A percentile compares a stretch with the other conserved stretches of the same genome.
Evolutionary conservation across 2,329 filamentous ascomycete species (phyloP).

Genomic region (Aspergillus bombycis): DNA sequence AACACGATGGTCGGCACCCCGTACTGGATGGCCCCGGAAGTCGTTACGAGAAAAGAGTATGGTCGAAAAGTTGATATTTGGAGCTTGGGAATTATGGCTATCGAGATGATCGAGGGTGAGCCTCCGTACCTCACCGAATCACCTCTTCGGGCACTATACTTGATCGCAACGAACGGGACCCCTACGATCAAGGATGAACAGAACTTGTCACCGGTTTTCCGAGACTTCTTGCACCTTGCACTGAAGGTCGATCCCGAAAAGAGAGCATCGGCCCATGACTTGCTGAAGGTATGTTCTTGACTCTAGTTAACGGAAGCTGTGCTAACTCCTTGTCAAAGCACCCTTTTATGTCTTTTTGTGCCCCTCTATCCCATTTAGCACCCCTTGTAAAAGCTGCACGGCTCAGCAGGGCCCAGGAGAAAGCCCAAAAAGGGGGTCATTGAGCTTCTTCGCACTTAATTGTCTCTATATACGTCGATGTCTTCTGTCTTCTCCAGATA

Average conservation of each 20-base stretch:
- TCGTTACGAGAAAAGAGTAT: conserved; percentile 96
- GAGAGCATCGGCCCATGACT: conserved; percentile 89
- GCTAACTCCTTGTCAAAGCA: conserved; percentile 57
- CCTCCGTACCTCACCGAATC: conserved; percentile 96
- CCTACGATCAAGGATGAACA: conserved; percentile 93
- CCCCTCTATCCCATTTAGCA: conserved; percentile 75
- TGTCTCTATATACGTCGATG: conserved; percentile 30
- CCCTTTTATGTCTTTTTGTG: conserved; percentile 77
- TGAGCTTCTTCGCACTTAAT: conserved; percentile 26
- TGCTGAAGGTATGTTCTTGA: conserved; percentile 73
- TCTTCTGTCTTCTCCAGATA: conserved; percentile 35
- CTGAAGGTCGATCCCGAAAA: conserved; percentile 97
- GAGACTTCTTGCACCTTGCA: conserved; percentile 89
- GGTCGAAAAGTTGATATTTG: conserved; percentile 98
- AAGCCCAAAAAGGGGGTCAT: conserved; percentile 65
- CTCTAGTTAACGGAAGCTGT: not conserved
- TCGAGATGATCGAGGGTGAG: conserved; percentile 99
- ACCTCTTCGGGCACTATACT: conserved; percentile 85
- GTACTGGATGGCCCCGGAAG: conserved; percentile 99
- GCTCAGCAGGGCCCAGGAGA: conserved; percentile 83
- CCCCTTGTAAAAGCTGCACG: conserved; percentile 86
- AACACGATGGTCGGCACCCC: conserved; percentile 99
- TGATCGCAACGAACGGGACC: conserved; percentile 96
- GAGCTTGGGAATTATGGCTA: conserved; percentile 98
- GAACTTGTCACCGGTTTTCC: conserved; percentile 77